These are phyloP conservation scores for Podospora bellae-mahoneyi DNA, from an alignment of 495 filamentous ascomycete genomes.

Conservation along the genomic window DNA sequence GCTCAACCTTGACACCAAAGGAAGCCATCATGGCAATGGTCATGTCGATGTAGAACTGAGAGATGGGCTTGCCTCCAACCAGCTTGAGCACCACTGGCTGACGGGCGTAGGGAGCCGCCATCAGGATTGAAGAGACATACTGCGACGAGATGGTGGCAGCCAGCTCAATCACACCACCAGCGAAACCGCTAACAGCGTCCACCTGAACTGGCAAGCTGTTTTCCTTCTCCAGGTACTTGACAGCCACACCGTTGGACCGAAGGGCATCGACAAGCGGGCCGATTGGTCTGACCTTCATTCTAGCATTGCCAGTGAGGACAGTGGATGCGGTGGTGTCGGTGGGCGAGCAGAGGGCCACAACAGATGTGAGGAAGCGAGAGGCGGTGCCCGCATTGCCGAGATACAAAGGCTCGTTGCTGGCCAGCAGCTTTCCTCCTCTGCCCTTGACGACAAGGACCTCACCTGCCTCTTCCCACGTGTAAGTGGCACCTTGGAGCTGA, in stretches of 20 bases:
- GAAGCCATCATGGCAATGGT: conserved; percentile 95
- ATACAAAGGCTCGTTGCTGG: conserved; percentile 74
- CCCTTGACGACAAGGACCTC: conserved; percentile 86
- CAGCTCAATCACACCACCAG: conserved; percentile 86
- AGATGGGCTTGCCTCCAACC: conserved; percentile 92
- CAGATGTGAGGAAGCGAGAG: conserved; percentile 90
- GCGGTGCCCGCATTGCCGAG: conserved; percentile 96
- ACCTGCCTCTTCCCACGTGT: conserved; percentile 91
- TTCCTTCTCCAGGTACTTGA: conserved; percentile 78
- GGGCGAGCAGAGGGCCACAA: conserved; percentile 76
- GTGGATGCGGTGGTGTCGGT: conserved; percentile 57
- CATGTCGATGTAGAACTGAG: conserved; percentile 97
- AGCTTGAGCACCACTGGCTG: conserved; percentile 85
- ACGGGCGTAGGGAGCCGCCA: conserved; percentile 96
- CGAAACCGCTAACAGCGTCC: conserved; percentile 76
- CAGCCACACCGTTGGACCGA: conserved; percentile 71
- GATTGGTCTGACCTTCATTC: conserved; percentile 96
- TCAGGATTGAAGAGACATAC: conserved; percentile 92
- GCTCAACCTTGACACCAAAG: conserved; percentile 78
- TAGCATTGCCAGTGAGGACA: conserved; percentile 85
- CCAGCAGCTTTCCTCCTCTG: conserved; percentile 78
- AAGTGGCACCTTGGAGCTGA: conserved; percentile 81
- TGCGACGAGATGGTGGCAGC: conserved; percentile 94
- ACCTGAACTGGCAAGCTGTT: conserved; percentile 82
- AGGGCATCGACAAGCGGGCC: conserved; percentile 92